Base-by-base conservation (phyloP, 1,139 yeast species). In the Nakaseomyces bracarensis region DNA sequence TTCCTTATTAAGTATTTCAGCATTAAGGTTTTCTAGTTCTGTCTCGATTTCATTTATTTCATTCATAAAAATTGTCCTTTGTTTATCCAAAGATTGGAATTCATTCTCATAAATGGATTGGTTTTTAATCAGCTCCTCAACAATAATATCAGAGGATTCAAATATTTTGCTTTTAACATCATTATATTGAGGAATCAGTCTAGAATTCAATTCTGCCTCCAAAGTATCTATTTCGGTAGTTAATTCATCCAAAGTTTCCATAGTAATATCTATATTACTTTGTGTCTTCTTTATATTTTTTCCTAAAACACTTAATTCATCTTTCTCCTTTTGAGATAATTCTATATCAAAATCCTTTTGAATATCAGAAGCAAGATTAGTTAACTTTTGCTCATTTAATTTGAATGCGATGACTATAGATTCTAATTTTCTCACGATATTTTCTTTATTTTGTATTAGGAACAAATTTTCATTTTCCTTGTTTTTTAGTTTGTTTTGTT, bases 141-240 rank as follows among this genome's bases (percentile, higher is more conserved):
- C 47, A 25, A 50, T 48, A 2, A 48, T 39, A 21, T 58, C 60
- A 9, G 51, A 46, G 4, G 47, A 39, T 10, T 44, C 47, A 11
- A 47, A 28, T 5, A 50, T 30, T 36, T 49, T 55, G n/a, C 36
- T 37, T 36, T 46, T 50, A 28, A 50, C 39, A 22, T 46, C 59
- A 9, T 43, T 42, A 35, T 63, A 52, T 43, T 70, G 69, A 25
- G 77, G 75, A 28, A 67, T 59, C 26, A 77, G 66, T 42, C 73
- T 79, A 38, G 78, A 78, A 13, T 67, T 63, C 39, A 85, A 60
- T 49, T 81, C 87, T 4, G 83, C 71, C 42, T 75, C 76, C 21
- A 75, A 56, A 3, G 65, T 61, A 1, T 77, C 70, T n/a, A 75
- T 63, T 16, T 66, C 64, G 6, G 77, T 64, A 45, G 82, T 84